Base-by-base conservation (phyloP, 768 basidiomycete genomes). In the Boletus tylopilopsis region DNA sequence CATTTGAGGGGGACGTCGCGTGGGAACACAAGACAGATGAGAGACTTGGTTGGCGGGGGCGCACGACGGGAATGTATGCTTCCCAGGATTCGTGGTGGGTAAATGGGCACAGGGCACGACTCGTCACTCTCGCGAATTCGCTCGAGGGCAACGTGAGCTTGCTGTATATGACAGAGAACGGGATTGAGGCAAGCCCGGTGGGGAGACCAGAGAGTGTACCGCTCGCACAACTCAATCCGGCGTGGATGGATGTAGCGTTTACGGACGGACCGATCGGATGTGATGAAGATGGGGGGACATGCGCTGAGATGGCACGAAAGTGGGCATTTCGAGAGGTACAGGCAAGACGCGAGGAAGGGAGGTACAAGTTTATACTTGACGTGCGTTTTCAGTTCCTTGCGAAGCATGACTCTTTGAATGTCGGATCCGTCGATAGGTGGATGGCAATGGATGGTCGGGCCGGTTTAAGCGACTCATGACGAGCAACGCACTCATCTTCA, bases 381-480 rank as follows among this genome's bases (percentile, higher is more conserved):
- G 78, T 82, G 47, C 56, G 75, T 68, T 16, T 19, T 25, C 12
- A 3, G 2, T 12, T 42, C 9, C 4, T 0, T 19, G 6, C 16
- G 11, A 24, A 1, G 36, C n/a, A 34, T 34, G 5, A 7, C 25
- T 24, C 5, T 18, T 15, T 16, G 8, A 9, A 34, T 41, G 49
- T 50, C 37, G 11, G 18, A 2, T 4, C 12, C 9, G 12, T 11
- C 25, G 13, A 9, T 51, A 81, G 79, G 67, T 83, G 11, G 81
- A 83, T 51, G 82, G 80, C 8, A 80, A 82, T 49, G 85, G 82
- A 2, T 85, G 84, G 83, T 84, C 82, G 4, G 73, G 79, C n/a
- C 74, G 84, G 5, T 88, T 87, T 63, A 82, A 84, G 52, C 71
- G 83, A 5, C 68, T 87, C 2, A 73, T 87, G 5, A 79, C 80